Percentiles rank a stretch among this genome's conserved stretches.
These are phyloP conservation scores for Elaeagnus macrophylla DNA, from an alignment of 306 rosid species.

Conservation along the genomic window DNA sequence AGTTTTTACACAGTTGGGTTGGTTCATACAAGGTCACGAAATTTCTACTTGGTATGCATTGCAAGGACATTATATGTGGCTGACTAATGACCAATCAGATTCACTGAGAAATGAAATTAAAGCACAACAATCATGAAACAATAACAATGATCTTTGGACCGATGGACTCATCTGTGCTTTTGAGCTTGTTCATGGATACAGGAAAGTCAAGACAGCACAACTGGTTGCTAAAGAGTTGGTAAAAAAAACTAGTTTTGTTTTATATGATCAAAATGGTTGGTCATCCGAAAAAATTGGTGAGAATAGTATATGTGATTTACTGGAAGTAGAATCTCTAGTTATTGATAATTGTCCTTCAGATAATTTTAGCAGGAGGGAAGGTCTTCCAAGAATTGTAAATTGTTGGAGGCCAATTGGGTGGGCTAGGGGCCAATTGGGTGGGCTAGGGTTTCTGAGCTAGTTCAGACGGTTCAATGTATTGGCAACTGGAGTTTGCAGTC, in stretches of 20 bases:
- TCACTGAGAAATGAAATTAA: conserved; percentile 12
- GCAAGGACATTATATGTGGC: not conserved
- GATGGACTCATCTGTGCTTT: conserved; percentile 62
- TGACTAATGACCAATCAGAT: not conserved
- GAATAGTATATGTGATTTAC: too few relatives aligned
- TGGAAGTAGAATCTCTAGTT: conserved; percentile 3
- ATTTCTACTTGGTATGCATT: not conserved
- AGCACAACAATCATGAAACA: conserved; percentile 18
- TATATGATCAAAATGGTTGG: conserved; percentile 1
- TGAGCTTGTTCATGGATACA: conserved; percentile 29
- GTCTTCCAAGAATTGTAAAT: conserved; percentile 30
- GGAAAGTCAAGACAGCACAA: conserved; percentile 12
- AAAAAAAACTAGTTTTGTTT: conserved; percentile 14
- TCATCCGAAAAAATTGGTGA: not conserved
- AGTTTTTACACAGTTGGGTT: too few relatives aligned
- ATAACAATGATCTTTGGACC: conserved; percentile 38
- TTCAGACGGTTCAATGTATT: conserved; percentile 29
- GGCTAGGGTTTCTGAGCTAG: conserved; percentile 48
- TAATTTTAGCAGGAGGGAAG: conserved; percentile 15
- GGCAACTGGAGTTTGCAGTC: conserved; percentile 26
- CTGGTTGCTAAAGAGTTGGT: conserved; percentile 7
- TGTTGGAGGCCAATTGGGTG: conserved; percentile 28
- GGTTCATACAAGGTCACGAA: too few relatives aligned
- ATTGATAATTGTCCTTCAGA: conserved; percentile 13
- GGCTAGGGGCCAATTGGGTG: conserved; percentile 66